phyloP scores from a whole-genome alignment of 441 rosid genomes.

The Populus hybrid region DNA sequence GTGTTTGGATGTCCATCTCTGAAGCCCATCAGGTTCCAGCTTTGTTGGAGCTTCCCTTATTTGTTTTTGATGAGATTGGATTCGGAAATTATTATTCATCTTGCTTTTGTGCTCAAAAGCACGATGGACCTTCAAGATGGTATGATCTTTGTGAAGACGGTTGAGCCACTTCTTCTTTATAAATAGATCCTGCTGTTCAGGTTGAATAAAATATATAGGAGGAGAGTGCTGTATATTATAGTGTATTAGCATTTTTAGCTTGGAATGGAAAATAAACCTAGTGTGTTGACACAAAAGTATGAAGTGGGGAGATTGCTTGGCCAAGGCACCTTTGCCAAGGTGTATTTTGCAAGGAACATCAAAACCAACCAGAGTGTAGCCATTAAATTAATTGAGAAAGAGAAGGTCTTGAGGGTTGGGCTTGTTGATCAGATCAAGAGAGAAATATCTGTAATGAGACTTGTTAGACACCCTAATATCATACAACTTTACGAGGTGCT shows the following conservation, averaged over 20 bases:
- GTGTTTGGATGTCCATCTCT: conserved; percentile 24
- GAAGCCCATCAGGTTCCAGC: conserved; percentile 24
- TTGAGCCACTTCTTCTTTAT: conserved; percentile 23
- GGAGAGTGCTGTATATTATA: neutral
- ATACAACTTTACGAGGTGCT: conserved; percentile 74
- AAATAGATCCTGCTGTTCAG: conserved; percentile 5
- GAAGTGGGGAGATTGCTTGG: conserved; percentile 79
- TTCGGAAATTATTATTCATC: neutral
- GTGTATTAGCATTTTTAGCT: conserved; percentile 17
- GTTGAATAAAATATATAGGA: conserved; percentile 10
- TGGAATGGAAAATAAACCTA: conserved; percentile 69
- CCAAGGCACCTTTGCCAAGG: conserved; percentile 92
- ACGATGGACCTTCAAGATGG: conserved; percentile 5
- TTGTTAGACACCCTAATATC: conserved; percentile 69
- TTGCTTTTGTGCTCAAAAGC: conserved; percentile 8
- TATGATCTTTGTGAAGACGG: conserved; percentile 37
- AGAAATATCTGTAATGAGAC: conserved; percentile 82
- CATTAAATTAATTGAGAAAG: conserved; percentile 77
- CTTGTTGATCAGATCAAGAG: conserved; percentile 76
- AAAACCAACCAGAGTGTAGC: conserved; percentile 60
- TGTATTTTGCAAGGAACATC: conserved; percentile 69
- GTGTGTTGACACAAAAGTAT: conserved; percentile 65
- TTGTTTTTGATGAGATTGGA: conserved; percentile 31
- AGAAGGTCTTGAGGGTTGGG: conserved; percentile 61
- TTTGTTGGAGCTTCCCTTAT: conserved; percentile 14